Percentiles rank a stretch among this genome's conserved stretches.
phyloP scores from a whole-genome alignment of 257 asterid genomes.

The Nicotiana tabacum region DNA sequence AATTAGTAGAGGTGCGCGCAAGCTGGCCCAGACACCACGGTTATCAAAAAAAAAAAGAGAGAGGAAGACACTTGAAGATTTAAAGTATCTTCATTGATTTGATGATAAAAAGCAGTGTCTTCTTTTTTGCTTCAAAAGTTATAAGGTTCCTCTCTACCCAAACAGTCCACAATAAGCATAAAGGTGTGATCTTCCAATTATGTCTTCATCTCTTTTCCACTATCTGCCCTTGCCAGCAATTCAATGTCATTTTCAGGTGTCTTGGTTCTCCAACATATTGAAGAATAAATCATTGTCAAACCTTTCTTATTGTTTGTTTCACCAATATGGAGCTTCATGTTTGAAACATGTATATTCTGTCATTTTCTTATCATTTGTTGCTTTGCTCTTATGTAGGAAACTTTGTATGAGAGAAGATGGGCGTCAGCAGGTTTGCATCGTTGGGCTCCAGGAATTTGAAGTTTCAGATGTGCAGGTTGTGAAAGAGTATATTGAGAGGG shows the following conservation, averaged over 20 bases:
- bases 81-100: neutral
- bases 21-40: too few species aligned
- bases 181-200: neutral
- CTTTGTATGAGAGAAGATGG: constrained; percentile 99
- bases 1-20: too few species aligned
- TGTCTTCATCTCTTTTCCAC: neutral
- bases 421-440: constrained; percentile 96
- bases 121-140: neutral
- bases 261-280: neutral
- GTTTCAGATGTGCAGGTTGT: constrained; percentile 95
- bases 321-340: neutral
- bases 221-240: neutral
- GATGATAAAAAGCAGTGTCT: neutral
- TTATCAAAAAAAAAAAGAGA: neutral
- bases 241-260: neutral
- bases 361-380: neutral
- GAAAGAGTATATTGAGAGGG: constrained; percentile 91
- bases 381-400: constrained; percentile 49
- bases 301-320: neutral
- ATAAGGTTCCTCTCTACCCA: neutral
- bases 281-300: neutral
- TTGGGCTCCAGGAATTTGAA: constrained; percentile 98
- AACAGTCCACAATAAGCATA: neutral
- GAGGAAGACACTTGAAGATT: neutral
- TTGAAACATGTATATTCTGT: neutral